Conservation (phyloP, 257 asterid genomes). For the Schizonepeta tenuifolia region DNA sequence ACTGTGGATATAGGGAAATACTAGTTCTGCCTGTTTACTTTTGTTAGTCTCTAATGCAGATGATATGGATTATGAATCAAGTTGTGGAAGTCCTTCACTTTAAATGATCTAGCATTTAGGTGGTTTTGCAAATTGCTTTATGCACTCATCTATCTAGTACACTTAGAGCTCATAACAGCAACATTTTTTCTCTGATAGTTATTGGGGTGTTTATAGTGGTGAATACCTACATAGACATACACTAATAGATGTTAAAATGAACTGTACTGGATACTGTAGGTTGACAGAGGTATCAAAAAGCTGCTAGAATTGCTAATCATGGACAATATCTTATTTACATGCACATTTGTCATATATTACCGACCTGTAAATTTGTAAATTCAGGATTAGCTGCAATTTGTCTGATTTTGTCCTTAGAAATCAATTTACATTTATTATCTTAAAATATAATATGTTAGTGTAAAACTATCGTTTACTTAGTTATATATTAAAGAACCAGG, state of each 20-base stretch:
- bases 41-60: slow-evolving; percentile 5
- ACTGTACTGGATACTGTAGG: not conserved
- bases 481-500: not conserved
- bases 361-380: not conserved
- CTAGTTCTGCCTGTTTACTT: not conserved
- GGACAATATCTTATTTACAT: slow-evolving; percentile 5
- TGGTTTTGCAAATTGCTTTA: not conserved
- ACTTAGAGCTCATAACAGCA: not conserved
- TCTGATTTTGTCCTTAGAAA: not conserved
- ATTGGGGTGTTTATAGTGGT: not conserved
- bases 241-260: not conserved
- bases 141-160: not conserved
- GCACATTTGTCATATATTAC: not conserved
- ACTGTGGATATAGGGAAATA: not conserved
- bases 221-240: not conserved
- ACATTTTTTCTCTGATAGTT: not conserved
- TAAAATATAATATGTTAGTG: not conserved
- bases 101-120: not conserved
- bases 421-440: not conserved
- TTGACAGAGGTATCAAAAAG: not conserved
- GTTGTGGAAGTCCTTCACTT: not conserved
- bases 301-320: slow-evolving; percentile 11
- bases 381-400: not conserved
- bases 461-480: not conserved
- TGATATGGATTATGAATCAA: not conserved